Base-by-base conservation (phyloP, 805 yeast genomes). In the Peterozyma xylosa region DNA sequence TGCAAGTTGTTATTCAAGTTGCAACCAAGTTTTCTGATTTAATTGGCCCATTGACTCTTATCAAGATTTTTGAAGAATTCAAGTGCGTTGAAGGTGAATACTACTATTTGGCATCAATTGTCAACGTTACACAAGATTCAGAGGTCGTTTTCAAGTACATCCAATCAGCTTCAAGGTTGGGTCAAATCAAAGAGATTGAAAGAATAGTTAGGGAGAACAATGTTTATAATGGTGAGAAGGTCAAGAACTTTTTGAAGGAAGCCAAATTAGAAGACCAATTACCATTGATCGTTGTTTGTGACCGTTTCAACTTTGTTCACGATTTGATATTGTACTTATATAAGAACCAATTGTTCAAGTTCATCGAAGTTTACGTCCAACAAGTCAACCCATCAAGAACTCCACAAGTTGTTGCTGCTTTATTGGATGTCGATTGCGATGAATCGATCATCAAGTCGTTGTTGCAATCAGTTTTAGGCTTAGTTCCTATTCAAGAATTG, bases 311-410 rank as follows among this genome's bases (percentile, higher is more conserved):
- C 63, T 93, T 80, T 63, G 88, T 90, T 44, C 98, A 93, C 63
- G 99, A 93, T 64, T 77, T 93, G 68, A 82, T 93, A 45, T 75
- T 93, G 58, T 93, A 86, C 69, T 74, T 93, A 62, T 93, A 93
- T 81, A 93, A 91, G 71, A 86, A 90, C 68, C 90, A 91, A 65
- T 91, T 82, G 68, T 86, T 89, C 79, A 89, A 93, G 66, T 93
- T 91, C 56, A 93, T 93, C 65, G 98, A 93, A 70, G 96, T 93
- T 40, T 93, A 91, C 58, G 99, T 93, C 45, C 98, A 93, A 70
- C 95, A 89, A 62, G 98, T 93, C 42, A 93, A 93, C 67, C 96
- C 99, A 43, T 72, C 95, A 9, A 87, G 86, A 62, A 87, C 99
- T 14, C 95, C 99, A 6, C 95, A 90, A 65, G 99, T 93, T 50